Evolutionary conservation across 1,139 yeast species (phyloP), one percentile per base, ranked within the genome.

Genomic region (Saccharomyces hybrid): DNA sequence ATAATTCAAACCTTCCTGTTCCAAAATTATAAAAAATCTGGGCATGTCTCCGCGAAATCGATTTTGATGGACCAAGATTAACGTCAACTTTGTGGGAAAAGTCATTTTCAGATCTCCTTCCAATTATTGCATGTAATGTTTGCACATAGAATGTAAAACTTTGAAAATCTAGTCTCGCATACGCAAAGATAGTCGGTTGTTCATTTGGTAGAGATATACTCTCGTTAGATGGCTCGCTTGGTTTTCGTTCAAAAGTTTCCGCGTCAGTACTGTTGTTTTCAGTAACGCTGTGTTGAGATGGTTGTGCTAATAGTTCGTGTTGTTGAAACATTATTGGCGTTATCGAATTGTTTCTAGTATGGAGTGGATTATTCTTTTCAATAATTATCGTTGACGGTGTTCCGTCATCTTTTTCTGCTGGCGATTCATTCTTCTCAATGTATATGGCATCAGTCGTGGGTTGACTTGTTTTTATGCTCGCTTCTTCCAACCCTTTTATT

Each of bases 1-100:
- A 85, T 47, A 93, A 73, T 71, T 91, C 98, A 67, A 91, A 93
- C 61, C 95, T 73, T 67, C 90, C 97, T 4, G 95, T 88, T 4
- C 96, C 97, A 72, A 93, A 93, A 68, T 93, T 91, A 73, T 91
- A 93, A 68, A 90, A 91, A 21, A 93, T 90, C 70, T 88, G 90
- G 4, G 98, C 98, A 70, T 93, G 99, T 56, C 90, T 77, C 66
- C 98, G 76, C 7, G 96, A 89, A 26, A 91, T 89, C 12, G 96
- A 96, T 73, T 91, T 91, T 49, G 90, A 87, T 11, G 88, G 83
- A 9, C 96, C 95, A 52, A 93, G 72, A 73, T 93, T 96, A 38
- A 93, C 96, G 73, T 91, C 98, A 11, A 89, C 93, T 44, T 88
- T 79, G 65, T 78, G 82, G 9, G 70, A 57, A 31, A 62, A 64